These are phyloP conservation scores for Colletotrichum aenigma DNA, from an alignment of 2,329 filamentous ascomycete genomes.

Conservation along the genomic window DNA sequence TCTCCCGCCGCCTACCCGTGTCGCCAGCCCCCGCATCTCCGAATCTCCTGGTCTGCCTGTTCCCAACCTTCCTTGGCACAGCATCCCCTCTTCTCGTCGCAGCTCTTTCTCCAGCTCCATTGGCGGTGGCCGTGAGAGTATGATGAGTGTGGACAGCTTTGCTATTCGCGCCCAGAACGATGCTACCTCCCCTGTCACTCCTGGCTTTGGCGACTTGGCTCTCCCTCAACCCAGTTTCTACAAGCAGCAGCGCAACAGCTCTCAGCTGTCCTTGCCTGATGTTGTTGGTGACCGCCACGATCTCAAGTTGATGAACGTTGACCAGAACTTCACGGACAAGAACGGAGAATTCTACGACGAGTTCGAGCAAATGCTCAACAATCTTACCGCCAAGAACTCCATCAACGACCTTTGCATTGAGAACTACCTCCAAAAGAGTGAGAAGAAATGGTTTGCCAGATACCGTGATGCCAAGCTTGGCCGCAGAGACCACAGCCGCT, in stretches of 20 bases:
- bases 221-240: constrained; percentile 18
- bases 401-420: constrained; percentile 67
- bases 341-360: constrained; percentile 64
- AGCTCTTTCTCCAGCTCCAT: constrained; percentile 18
- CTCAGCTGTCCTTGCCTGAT: constrained; percentile 57
- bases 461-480: constrained; percentile 64
- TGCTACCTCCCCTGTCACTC: background rate
- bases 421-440: constrained; percentile 66
- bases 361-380: constrained; percentile 62
- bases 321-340: constrained; percentile 70
- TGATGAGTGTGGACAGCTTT: constrained; percentile 28
- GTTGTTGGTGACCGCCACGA: constrained; percentile 66
- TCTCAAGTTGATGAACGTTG: constrained; percentile 68
- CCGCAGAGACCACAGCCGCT: constrained; percentile 38
- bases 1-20: constrained; percentile 8
- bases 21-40: constrained; percentile 9
- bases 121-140: constrained; percentile 13
- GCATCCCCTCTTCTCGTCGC: constrained; percentile 14
- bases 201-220: constrained; percentile 11
- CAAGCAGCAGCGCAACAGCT: constrained; percentile 41
- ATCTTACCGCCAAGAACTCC: constrained; percentile 59
- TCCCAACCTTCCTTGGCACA: constrained; percentile 13
- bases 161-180: constrained; percentile 25
- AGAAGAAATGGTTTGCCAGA: constrained; percentile 69
- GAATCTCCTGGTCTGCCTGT: constrained; percentile 15